A percentile compares a stretch with the other conserved stretches of the same genome.
phyloP scores from a whole-genome alignment of 2,329 filamentous ascomycete genomes.

The Stagonosporopsis chrysanthemi region DNA sequence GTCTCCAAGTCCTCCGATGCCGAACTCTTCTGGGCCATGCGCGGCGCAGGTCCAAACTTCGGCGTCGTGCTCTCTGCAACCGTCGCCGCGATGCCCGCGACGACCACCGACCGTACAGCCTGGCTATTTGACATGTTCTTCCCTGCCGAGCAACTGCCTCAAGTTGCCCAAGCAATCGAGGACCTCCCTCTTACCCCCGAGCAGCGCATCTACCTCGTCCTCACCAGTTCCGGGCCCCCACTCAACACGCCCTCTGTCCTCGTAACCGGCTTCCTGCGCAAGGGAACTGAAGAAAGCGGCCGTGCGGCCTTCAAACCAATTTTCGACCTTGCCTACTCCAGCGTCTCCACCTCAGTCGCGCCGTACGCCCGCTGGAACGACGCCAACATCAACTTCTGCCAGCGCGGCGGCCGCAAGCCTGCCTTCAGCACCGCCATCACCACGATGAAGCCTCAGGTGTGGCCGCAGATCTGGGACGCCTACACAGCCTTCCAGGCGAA shows the following conservation, averaged over 20 bases:
- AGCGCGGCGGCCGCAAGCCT: conserved; percentile 51
- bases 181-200: conserved; percentile 46
- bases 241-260: conserved; percentile 32
- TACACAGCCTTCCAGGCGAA: conserved; percentile 49
- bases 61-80: conserved; percentile 48
- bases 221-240: conserved; percentile 36
- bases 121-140: conserved; percentile 38
- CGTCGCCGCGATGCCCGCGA: conserved; percentile 47
- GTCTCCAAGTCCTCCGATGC: conserved; percentile 33
- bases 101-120: conserved; percentile 31
- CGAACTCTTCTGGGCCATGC: conserved; percentile 50
- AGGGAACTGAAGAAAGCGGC: conserved; percentile 44
- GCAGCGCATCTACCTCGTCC: conserved; percentile 49
- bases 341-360: conserved; percentile 32
- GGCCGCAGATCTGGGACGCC: conserved; percentile 51
- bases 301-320: conserved; percentile 47
- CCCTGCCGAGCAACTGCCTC: conserved; percentile 37
- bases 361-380: conserved; percentile 53
- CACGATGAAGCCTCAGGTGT: conserved; percentile 47
- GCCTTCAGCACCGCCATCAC: conserved; percentile 47
- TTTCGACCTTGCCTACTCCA: conserved; percentile 41
- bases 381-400: conserved; percentile 50
- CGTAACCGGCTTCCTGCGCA: conserved; percentile 45
- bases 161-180: conserved; percentile 49
- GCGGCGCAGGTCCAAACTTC: conserved; percentile 48